Evolutionary conservation across 192 early-diverging fungal species (phyloP).

Genomic region (Cladochytrium replicatum): DNA sequence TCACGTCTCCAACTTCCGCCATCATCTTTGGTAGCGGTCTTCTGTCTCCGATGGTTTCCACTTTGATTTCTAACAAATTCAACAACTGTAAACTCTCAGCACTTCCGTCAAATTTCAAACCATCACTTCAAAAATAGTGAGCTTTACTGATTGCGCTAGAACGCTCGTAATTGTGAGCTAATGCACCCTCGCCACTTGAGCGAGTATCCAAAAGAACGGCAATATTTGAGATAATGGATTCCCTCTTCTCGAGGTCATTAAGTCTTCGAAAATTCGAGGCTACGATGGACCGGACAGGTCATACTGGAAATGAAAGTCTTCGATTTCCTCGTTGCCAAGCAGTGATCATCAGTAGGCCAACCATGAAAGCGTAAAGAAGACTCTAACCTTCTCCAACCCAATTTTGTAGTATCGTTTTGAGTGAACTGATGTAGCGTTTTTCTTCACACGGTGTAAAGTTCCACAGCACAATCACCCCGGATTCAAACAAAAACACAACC

Average conservation of each 20-base stretch:
- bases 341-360: slow-evolving; percentile 26
- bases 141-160: too few relatives aligned
- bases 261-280: slow-evolving; percentile 75
- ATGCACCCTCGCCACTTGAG: neutral
- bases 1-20: slow-evolving; percentile 13
- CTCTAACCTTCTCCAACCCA: slow-evolving; percentile 42
- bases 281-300: slow-evolving; percentile 41
- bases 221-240: slow-evolving; percentile 1
- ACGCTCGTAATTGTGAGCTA: too few relatives aligned
- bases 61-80: too few relatives aligned
- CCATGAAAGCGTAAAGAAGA: slow-evolving; percentile 37
- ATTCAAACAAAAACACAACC: too few relatives aligned
- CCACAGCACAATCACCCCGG: too few relatives aligned
- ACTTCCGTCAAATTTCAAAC: too few relatives aligned
- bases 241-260: slow-evolving; percentile 56
- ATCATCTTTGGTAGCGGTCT: slow-evolving; percentile 13
- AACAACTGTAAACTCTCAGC: too few relatives aligned
- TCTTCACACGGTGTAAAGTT: too few relatives aligned
- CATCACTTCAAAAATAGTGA: too few relatives aligned
- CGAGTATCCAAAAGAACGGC: neutral
- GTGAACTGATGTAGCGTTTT: too few relatives aligned
- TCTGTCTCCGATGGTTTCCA: too few relatives aligned
- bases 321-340: slow-evolving; percentile 53
- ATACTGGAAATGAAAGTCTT: slow-evolving; percentile 77
- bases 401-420: too few relatives aligned